Base-by-base conservation (phyloP, 306 rosid species). In the Cucurbita maxima region DNA sequence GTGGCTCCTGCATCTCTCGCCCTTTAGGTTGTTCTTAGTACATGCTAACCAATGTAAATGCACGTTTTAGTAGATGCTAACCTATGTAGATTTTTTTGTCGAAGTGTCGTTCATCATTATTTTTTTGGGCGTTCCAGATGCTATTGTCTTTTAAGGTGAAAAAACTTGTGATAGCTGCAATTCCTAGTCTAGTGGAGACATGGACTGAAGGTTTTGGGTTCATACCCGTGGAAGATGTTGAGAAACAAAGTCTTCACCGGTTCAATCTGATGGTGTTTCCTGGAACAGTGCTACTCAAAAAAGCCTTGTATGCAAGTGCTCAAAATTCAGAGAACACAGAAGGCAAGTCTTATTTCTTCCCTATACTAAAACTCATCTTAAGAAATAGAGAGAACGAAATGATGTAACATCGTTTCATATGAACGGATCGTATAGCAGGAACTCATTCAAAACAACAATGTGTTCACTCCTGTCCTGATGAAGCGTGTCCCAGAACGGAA, bases 151-250 rank as follows among this genome's bases (percentile, higher is more conserved):
- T 88, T 76, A 89, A 91, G 84, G 99, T 94, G 74, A 90, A 89
- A 81, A 91, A 78, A 84, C 90, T 94, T 72, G 92, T 94, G 62
- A 75, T 94, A 84, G 81, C 99, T 72, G 97, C 99, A 77, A 94
- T 94, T 84, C 97, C 99, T 9, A 86, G 86, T 72, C 76, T 94
- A 81, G 89, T 79, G 61, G 87, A 81, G 73, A 94, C 97, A 55
- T 94, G 99, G 99, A 94, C 92, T 0, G 85, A 85, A 77, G 99
- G 99, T 66, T 94, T 94, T 83, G 96, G 99, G 74, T 94, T 94
- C 74, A 54, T 45, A 73, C 95, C 84, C 61, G 75, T 89, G 57
- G 88, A 76, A 78, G 92, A 86, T 48, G 41, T 51, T 66, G 96
- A 91, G 80, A 94, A 84, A 86, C 79, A 51, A 56, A 81, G 81